These are phyloP conservation scores for Penicillium verhagenii DNA, from an alignment of 495 filamentous ascomycete genomes.

Conservation along the genomic window DNA sequence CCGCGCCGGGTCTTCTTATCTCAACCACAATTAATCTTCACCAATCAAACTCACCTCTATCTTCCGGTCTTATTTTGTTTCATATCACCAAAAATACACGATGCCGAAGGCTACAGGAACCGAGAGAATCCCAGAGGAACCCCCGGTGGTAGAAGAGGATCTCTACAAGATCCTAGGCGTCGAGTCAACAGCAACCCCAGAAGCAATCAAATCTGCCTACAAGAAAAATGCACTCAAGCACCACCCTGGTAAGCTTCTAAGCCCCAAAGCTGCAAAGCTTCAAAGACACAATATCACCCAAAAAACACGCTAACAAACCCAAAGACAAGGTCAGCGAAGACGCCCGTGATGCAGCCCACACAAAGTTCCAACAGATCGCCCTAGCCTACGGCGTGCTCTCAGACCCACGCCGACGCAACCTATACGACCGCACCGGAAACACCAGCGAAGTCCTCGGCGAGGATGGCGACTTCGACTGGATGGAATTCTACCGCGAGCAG, in stretches of 20 bases:
- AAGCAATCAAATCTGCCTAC: conserved; percentile 93
- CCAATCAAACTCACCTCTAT: neutral
- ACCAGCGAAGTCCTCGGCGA: conserved; percentile 76
- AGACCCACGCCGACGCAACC: conserved; percentile 68
- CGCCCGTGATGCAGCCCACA: conserved; percentile 65
- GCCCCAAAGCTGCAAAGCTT: too few relatives aligned
- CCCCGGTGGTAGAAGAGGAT: conserved; percentile 60
- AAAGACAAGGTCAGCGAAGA: conserved; percentile 69
- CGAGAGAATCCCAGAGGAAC: conserved; percentile 20
- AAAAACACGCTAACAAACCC: neutral
- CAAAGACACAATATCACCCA: neutral
- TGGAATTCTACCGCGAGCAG: conserved; percentile 80
- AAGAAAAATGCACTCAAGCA: conserved; percentile 83
- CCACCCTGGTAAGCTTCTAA: conserved; percentile 74
- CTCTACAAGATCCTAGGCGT: conserved; percentile 88
- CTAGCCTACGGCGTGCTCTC: conserved; percentile 94
- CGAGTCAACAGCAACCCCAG: conserved; percentile 64
- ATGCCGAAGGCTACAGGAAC: conserved; percentile 23
- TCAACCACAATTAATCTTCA: neutral
- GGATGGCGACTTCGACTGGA: conserved; percentile 83
- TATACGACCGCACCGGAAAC: conserved; percentile 86
- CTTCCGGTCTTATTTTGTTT: neutral
- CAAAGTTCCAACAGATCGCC: conserved; percentile 82
- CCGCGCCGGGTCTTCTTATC: conserved; percentile 1
- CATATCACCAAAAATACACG: neutral